A percentile compares a stretch with the other conserved stretches of the same genome.
These are phyloP conservation scores for Closterium sp. DNA, from an alignment of 139 green algal genomes.

Conservation along the genomic window DNA sequence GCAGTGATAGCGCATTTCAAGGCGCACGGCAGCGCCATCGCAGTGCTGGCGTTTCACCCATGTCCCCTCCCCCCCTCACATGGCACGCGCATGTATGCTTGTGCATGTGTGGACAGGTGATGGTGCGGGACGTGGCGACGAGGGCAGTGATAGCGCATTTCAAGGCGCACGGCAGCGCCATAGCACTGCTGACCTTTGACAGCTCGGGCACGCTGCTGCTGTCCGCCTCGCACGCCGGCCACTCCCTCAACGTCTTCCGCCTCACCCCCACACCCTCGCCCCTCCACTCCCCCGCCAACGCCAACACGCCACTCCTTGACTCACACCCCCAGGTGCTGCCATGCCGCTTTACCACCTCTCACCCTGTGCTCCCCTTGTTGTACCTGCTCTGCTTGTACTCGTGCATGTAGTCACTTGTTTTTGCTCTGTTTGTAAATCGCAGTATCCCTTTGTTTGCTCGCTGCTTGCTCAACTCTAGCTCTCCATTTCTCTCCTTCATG, in stretches of 20 bases:
- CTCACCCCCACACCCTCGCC: slow-evolving; percentile 17
- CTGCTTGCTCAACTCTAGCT: too few relatives aligned
- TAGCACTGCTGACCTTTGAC: slow-evolving; percentile 60
- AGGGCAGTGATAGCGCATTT: slow-evolving; percentile 61
- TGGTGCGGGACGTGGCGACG: slow-evolving; percentile 61
- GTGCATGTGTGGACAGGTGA: slow-evolving; percentile 33
- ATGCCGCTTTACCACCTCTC: neutral
- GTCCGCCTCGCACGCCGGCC: slow-evolving; percentile 60
- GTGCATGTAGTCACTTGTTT: too few relatives aligned
- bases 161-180: slow-evolving; percentile 57
- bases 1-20: slow-evolving; percentile 61
- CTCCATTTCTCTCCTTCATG: neutral
- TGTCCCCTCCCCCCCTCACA: too few relatives aligned
- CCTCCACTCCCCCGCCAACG: neutral
- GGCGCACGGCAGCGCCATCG: slow-evolving; percentile 58
- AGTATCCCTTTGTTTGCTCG: too few relatives aligned
- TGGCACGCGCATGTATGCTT: neutral
- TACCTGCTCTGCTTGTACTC: too few relatives aligned
- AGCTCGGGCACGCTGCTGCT: slow-evolving; percentile 62
- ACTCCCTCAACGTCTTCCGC: slow-evolving; percentile 63
- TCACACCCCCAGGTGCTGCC: neutral
- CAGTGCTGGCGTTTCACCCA: slow-evolving; percentile 57
- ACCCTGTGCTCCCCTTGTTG: neutral
- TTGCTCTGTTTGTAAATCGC: too few relatives aligned
- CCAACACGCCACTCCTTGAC: neutral